Evolutionary conservation across 1,284 basidiomycete genomes (phyloP).

Genomic region (Papiliotrema laurentii): DNA sequence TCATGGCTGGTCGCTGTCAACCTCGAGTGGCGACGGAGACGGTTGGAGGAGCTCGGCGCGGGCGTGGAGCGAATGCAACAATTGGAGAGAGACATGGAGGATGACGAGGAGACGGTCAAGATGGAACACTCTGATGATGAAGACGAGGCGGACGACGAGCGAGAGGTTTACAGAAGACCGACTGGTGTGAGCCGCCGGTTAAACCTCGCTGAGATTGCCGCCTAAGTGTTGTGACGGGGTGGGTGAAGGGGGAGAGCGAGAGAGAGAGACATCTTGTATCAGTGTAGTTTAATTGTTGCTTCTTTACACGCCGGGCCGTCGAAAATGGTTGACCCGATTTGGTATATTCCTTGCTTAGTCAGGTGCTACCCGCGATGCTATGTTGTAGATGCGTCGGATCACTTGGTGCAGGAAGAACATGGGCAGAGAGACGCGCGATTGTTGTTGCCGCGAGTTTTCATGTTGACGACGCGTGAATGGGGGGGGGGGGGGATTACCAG

Average conservation of each 20-base stretch:
- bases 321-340: too few species aligned
- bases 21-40: conserved; percentile 30
- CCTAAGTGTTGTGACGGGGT: background rate
- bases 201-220: conserved; percentile 4
- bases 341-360: too few species aligned
- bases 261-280: background rate
- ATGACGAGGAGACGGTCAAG: conserved; percentile 3
- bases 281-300: too few species aligned
- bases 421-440: too few species aligned
- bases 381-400: too few species aligned
- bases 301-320: too few species aligned
- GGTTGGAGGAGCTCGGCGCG: conserved; percentile 14
- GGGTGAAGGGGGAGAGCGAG: background rate
- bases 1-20: conserved; percentile 45
- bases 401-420: too few species aligned
- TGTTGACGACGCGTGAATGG: too few species aligned
- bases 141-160: conserved; percentile 3
- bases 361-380: too few species aligned
- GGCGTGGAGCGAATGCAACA: background rate
- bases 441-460: too few species aligned
- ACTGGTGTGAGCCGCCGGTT: background rate
- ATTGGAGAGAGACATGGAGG: conserved; percentile 1
- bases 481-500: too few species aligned
- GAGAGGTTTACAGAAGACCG: background rate
- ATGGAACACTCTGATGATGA: conserved; percentile 8